These are phyloP conservation scores for Chlamydomonas sp. DNA, from an alignment of 139 green algal genomes.

Conservation along the genomic window DNA sequence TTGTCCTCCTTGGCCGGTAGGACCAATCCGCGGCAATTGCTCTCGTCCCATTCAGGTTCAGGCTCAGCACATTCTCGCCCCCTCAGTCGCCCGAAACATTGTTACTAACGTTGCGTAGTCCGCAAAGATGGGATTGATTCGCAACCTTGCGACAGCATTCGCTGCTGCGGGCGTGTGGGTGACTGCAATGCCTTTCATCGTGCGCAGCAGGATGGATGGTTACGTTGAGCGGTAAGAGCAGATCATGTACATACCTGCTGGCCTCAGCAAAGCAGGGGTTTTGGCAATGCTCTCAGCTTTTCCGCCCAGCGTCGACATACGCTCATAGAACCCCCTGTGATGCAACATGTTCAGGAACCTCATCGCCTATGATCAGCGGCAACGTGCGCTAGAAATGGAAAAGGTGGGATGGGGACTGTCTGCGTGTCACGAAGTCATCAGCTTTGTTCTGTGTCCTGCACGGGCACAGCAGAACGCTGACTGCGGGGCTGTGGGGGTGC, in stretches of 20 bases:
- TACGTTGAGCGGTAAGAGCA: conserved; percentile 11
- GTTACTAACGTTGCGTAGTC: neutral
- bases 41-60: neutral
- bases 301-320: too few relatives aligned
- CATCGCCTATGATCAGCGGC: neutral
- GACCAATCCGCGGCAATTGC: neutral
- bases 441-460: neutral
- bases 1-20: neutral
- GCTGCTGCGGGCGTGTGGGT: neutral
- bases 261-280: too few relatives aligned
- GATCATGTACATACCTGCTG: neutral
- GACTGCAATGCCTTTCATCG: neutral
- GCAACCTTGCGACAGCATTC: conserved; percentile 12
- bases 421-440: neutral
- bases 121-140: conserved; percentile 20
- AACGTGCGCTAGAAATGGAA: neutral
- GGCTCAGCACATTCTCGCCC: neutral
- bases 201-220: conserved; percentile 19
- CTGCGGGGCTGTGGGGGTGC: too few relatives aligned
- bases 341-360: conserved; percentile 12
- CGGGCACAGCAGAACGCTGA: too few relatives aligned
- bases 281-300: too few relatives aligned
- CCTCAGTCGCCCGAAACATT: neutral
- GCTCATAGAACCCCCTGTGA: too few relatives aligned
- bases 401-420: neutral